Percentiles rank a stretch among this genome's conserved stretches.
Conservation (phyloP, 805 yeast species). For the Tetrapisispora phaffii region DNA sequence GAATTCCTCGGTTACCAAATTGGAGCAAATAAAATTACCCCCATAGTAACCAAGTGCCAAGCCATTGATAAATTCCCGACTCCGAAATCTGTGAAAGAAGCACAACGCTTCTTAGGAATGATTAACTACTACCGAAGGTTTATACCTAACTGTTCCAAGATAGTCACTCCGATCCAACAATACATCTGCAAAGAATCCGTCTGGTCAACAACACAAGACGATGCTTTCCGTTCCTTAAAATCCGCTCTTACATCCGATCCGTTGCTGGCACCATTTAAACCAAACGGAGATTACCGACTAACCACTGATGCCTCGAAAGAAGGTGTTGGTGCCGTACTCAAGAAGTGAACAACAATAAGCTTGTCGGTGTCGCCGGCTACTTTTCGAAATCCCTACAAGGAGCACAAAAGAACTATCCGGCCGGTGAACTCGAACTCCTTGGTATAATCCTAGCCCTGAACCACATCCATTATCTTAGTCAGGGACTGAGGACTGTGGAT, state of each 20-base stretch:
- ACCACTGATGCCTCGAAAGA: slow-evolving; percentile 10
- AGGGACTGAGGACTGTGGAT: not conserved
- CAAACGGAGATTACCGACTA: slow-evolving; percentile 1
- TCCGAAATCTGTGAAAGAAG: slow-evolving; percentile 6
- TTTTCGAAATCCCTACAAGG: slow-evolving; percentile 29
- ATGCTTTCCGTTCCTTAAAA: slow-evolving; percentile 2
- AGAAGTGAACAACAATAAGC: slow-evolving; percentile 5
- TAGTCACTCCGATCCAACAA: slow-evolving; percentile 6
- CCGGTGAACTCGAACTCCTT: slow-evolving; percentile 10
- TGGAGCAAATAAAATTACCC: slow-evolving; percentile 5
- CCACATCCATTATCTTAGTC: slow-evolving; percentile 6
- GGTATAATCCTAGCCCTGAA: slow-evolving; percentile 9
- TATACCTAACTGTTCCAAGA: slow-evolving; percentile 8
- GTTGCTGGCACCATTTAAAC: slow-evolving; percentile 4
- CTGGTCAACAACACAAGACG: slow-evolving; percentile 3
- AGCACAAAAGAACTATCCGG: slow-evolving; percentile 26
- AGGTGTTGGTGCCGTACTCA: slow-evolving; percentile 13
- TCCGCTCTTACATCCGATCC: slow-evolving; percentile 1
- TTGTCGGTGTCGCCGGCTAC: slow-evolving; percentile 9
- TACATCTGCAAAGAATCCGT: not conserved
- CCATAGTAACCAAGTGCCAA: slow-evolving; percentile 9
- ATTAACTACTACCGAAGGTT: slow-evolving; percentile 12
- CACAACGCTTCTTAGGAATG: slow-evolving; percentile 13
- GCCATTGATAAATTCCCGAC: slow-evolving; percentile 8
- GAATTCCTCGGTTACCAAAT: slow-evolving; percentile 11